Evolutionary conservation across 306 rosid species (phyloP), one percentile per base, ranked within the genome.

Genomic region (Albizia julibrissin): DNA sequence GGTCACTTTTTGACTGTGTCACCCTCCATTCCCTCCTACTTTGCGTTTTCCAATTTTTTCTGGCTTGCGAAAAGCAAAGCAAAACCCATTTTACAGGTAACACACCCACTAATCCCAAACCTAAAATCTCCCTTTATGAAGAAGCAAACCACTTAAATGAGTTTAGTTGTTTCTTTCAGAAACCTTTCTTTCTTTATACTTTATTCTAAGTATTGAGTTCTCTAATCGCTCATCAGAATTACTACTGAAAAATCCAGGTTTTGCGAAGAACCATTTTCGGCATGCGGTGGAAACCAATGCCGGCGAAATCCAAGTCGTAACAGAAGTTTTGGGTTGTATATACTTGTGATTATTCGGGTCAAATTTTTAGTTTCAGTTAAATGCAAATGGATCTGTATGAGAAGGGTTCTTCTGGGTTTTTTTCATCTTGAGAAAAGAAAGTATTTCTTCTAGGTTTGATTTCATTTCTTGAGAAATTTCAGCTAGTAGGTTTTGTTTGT

Each of bases 281-380:
- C 39, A 66, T 70, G 8, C 37, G 76, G 47, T 58, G 42, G 44
- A 54, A 69, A 29, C 68, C 42, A 79, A 75, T 73, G 74, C 84
- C 69, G 71, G 66, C 69, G 72, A 84, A 80, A 26, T 46, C 27
- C 73, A 69, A 54, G 14, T 83, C 86, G 83, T 83, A 73, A 33
- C 21, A 26, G 66, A 70, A 22, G 37, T 72, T 86, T 66, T 49
- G 58, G 52, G 72, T 82, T 16, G 44, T 40, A 72, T 62, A 69
- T 64, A 66, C 84, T 76, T 80, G 43, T 85, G 84, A 70, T 80
- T 78, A 72, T 29, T 82, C 34, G 78, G 26, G 59, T 74, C n/a
- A 43, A 56, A 50, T 1, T 69, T 68, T 40, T 42, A 79, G 42
- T 82, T 80, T 54, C 67, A 65, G 59, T 77, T 34, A 70, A 86